Percentiles rank a stretch among this genome's conserved stretches.
Evolutionary conservation across 176 grass and related monocot genomes (phyloP).

Genomic region (Bromus sterilis): DNA sequence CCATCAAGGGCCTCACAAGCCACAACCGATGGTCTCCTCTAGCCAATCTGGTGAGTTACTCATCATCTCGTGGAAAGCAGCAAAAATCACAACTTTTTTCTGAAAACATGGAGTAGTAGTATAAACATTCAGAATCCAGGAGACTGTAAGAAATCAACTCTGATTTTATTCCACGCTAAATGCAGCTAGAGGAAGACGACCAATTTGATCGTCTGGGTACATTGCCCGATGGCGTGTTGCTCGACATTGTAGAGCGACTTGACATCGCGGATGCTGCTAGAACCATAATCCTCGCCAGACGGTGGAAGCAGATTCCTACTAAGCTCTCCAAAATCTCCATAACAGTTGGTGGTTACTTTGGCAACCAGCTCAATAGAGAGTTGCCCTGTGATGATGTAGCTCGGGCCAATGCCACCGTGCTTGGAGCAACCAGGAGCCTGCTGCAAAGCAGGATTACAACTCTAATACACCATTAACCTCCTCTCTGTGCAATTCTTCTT

Average conservation of each 20-base stretch:
- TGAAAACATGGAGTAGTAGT: too few relatives aligned
- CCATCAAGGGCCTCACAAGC: neutral
- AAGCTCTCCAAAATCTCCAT: neutral
- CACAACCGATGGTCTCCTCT: neutral
- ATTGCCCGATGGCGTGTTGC: neutral
- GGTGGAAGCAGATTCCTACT: neutral
- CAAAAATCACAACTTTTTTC: neutral
- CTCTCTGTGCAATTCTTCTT: neutral
- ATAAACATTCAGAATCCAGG: neutral
- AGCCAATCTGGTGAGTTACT: neutral
- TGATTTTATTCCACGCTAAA: neutral
- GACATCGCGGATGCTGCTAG: rapidly evolving
- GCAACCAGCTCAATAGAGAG: neutral
- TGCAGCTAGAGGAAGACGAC: neutral
- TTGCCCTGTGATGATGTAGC: neutral
- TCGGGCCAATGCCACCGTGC: neutral
- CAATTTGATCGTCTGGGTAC: neutral
- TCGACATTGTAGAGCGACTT: neutral
- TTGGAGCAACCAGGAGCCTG: neutral
- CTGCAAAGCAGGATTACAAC: neutral
- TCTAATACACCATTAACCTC: neutral
- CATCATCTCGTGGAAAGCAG: neutral
- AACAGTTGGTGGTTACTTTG: neutral
- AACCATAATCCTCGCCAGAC: neutral
- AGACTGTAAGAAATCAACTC: neutral